A percentile compares a stretch with the other conserved stretches of the same genome.
Evolutionary conservation across 2,329 filamentous ascomycete species (phyloP).

Genomic region (Sporothrix brunneoviolacea): DNA sequence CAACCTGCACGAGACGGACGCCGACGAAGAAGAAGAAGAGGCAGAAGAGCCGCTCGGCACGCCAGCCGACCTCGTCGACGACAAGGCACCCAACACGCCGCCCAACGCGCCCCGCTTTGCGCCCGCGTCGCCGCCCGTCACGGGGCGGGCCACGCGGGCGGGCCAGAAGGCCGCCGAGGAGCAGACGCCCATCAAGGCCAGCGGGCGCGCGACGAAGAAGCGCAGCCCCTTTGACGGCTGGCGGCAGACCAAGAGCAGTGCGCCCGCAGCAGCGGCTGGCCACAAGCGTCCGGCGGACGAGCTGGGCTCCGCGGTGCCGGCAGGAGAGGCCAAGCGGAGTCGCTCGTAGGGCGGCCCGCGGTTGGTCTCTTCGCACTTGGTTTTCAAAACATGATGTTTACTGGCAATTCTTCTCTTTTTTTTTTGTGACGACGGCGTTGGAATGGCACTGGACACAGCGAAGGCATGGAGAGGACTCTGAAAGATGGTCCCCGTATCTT

Average conservation of each 20-base stretch:
- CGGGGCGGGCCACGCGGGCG: slow-evolving; percentile 52
- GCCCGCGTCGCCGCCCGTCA: slow-evolving; percentile 57
- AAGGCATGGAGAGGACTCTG: too few relatives aligned
- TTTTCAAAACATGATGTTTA: not conserved
- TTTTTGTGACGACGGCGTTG: too few relatives aligned
- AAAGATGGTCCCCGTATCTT: too few relatives aligned
- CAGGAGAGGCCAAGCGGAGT: slow-evolving; percentile 34
- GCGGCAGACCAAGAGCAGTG: slow-evolving; percentile 55
- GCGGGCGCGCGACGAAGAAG: slow-evolving; percentile 16
- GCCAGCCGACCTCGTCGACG: slow-evolving; percentile 30
- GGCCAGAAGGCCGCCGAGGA: slow-evolving; percentile 42
- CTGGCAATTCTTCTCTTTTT: slow-evolving; percentile 1
- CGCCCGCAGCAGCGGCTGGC: slow-evolving; percentile 23
- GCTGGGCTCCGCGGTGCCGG: slow-evolving; percentile 22
- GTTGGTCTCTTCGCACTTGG: not conserved
- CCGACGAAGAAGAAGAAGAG: slow-evolving; percentile 51
- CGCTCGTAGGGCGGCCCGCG: slow-evolving; percentile 11
- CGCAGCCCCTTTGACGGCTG: slow-evolving; percentile 61
- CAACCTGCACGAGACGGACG: slow-evolving; percentile 34
- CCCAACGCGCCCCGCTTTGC: slow-evolving; percentile 48
- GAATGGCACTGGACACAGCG: too few relatives aligned
- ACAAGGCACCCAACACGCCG: slow-evolving; percentile 35
- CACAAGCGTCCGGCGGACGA: slow-evolving; percentile 38
- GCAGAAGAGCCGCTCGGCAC: slow-evolving; percentile 31
- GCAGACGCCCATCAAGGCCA: slow-evolving; percentile 33